These are phyloP conservation scores for Phytopythium oedochilum DNA, from an alignment of 352 stramenopile genomes.

Conservation along the genomic window DNA sequence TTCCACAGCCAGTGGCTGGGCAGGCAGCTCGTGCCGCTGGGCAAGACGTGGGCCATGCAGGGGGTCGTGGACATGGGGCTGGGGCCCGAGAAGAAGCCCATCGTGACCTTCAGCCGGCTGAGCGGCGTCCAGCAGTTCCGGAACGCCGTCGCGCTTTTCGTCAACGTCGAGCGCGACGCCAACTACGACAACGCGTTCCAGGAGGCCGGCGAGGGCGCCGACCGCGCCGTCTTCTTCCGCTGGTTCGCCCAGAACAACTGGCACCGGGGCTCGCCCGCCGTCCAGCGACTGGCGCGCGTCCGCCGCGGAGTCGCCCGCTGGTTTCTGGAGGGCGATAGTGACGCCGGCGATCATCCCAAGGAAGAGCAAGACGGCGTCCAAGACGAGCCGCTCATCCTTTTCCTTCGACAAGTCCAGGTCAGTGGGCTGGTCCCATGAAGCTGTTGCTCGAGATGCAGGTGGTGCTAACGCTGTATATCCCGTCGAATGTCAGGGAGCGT, in stretches of 20 bases:
- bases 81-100: neutral
- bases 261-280: conserved; percentile 19
- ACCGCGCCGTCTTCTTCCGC: conserved; percentile 34
- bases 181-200: conserved; percentile 49
- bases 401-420: conserved; percentile 44
- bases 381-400: conserved; percentile 36
- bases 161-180: conserved; percentile 31
- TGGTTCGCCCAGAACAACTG: conserved; percentile 46
- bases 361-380: neutral
- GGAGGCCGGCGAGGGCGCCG: conserved; percentile 7
- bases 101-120: neutral
- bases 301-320: conserved; percentile 25
- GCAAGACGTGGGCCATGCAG: conserved; percentile 50
- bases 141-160: conserved; percentile 27
- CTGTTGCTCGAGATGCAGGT: neutral
- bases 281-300: conserved; percentile 21
- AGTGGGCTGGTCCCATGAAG: no score
- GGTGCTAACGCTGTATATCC: neutral
- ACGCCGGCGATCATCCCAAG: conserved; percentile 5
- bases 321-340: conserved; percentile 22
- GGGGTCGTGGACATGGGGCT: conserved; percentile 6
- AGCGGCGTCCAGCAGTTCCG: neutral
- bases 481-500: conserved; percentile 20
- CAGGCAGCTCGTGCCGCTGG: conserved; percentile 41
- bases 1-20: conserved; percentile 51